A percentile compares a stretch with the other conserved stretches of the same genome.
phyloP scores from a whole-genome alignment of 805 yeast species.

The Candida awuae region DNA sequence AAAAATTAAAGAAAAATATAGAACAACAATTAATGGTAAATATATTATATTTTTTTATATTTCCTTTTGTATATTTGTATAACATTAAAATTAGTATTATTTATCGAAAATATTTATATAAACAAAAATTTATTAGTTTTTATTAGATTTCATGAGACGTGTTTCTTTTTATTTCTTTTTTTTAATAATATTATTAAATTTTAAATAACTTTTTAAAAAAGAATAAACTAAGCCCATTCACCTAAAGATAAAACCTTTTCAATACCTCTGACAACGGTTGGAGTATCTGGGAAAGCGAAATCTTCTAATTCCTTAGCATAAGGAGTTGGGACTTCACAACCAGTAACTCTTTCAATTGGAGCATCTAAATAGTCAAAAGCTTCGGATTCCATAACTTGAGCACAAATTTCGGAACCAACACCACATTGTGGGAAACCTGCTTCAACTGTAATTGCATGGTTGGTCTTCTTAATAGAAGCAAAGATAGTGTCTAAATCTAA shows the following conservation, averaged over 20 bases:
- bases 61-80: no score
- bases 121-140: no score
- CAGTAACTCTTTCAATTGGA: conserved; percentile 97
- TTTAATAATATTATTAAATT: not conserved
- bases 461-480: conserved; percentile 89
- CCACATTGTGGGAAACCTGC: conserved; percentile 98
- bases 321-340: conserved; percentile 99
- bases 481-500: conserved; percentile 82
- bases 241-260: conserved; percentile 67
- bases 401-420: conserved; percentile 96
- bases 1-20: no score
- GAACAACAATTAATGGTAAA: no score
- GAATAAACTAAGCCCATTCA: conserved; percentile 29
- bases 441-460: conserved; percentile 93
- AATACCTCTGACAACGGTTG: conserved; percentile 78
- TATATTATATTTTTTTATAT: no score
- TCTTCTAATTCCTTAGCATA: conserved; percentile 94
- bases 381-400: conserved; percentile 96
- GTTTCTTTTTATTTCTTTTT: not conserved
- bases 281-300: conserved; percentile 97
- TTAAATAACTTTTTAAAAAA: not conserved
- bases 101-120: no score
- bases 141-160: no score
- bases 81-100: no score
- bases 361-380: conserved; percentile 98